Conservation (phyloP, 2,329 filamentous ascomycete genomes). For the Trichoderma polysporum region DNA sequence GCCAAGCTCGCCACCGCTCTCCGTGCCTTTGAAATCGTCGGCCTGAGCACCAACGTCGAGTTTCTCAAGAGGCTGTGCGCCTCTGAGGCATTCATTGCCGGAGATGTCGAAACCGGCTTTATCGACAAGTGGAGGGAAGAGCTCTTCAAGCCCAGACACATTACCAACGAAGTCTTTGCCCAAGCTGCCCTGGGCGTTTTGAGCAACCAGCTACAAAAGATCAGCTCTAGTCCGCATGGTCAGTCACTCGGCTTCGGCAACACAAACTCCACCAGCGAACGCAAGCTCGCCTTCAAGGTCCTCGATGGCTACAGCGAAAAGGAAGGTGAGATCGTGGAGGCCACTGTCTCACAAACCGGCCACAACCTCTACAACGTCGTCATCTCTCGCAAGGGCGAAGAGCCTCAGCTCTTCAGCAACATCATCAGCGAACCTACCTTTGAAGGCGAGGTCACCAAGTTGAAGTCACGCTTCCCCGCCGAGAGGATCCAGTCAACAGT, state of each 20-base stretch:
- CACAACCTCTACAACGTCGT: conserved; percentile 48
- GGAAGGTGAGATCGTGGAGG: conserved; percentile 60
- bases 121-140: conserved; percentile 84
- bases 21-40: conserved; percentile 87
- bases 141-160: conserved; percentile 65
- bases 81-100: conserved; percentile 77
- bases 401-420: conserved; percentile 44
- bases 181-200: conserved; percentile 83
- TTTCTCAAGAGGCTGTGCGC: conserved; percentile 88
- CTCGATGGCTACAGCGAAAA: conserved; percentile 63
- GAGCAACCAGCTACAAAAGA: conserved; percentile 45
- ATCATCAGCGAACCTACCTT: conserved; percentile 43
- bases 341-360: conserved; percentile 49
- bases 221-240: conserved; percentile 43
- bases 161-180: conserved; percentile 72
- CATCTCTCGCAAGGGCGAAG: conserved; percentile 44
- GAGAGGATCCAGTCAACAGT: conserved; percentile 79
- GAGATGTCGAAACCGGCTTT: conserved; percentile 93
- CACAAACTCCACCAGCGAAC: conserved; percentile 41
- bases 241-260: conserved; percentile 56
- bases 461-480: conserved; percentile 68
- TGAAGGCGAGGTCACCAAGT: conserved; percentile 31
- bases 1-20: conserved; percentile 78
- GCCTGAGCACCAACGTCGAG: conserved; percentile 92
- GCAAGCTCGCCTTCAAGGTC: conserved; percentile 53